phyloP scores from a whole-genome alignment of 768 basidiomycete species.

The Boletus rubroflammeus region DNA sequence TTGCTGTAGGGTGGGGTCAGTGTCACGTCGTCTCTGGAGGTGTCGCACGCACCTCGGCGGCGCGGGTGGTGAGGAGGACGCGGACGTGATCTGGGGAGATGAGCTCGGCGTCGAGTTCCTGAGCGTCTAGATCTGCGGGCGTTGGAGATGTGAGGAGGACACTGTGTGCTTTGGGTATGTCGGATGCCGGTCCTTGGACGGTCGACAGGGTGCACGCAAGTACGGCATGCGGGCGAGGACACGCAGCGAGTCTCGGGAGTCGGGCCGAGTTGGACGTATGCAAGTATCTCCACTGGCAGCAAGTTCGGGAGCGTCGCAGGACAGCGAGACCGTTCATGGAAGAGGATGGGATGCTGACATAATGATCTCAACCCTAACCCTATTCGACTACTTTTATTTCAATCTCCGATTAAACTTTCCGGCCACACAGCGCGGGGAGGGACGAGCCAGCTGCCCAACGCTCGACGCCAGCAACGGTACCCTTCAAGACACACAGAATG shows the following conservation, averaged over 20 bases:
- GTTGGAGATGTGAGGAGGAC: slow-evolving; percentile 50
- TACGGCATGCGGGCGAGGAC: neutral
- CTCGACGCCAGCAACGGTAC: slow-evolving; percentile 20
- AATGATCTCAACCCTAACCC: neutral
- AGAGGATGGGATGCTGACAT: too few species aligned
- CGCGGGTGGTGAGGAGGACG: slow-evolving; percentile 65
- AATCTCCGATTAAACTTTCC: slow-evolving; percentile 18
- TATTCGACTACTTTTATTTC: neutral
- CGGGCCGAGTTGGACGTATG: neutral
- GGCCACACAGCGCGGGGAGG: too few species aligned
- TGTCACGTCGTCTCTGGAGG: neutral
- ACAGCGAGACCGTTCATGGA: neutral
- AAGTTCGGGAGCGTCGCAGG: neutral
- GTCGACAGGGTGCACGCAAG: neutral
- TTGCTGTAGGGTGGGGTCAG: slow-evolving; percentile 52
- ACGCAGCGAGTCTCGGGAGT: neutral
- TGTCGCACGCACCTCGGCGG: slow-evolving; percentile 57
- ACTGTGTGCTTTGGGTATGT: slow-evolving; percentile 46
- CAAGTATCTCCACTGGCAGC: neutral
- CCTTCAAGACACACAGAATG: slow-evolving; percentile 18
- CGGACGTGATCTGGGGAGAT: slow-evolving; percentile 50
- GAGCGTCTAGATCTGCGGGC: slow-evolving; percentile 48
- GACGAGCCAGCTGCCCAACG: neutral
- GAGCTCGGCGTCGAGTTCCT: slow-evolving; percentile 62
- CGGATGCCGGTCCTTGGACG: slow-evolving; percentile 12